Evolutionary conservation across 768 basidiomycete species (phyloP).

Genomic region (Russula foetens): DNA sequence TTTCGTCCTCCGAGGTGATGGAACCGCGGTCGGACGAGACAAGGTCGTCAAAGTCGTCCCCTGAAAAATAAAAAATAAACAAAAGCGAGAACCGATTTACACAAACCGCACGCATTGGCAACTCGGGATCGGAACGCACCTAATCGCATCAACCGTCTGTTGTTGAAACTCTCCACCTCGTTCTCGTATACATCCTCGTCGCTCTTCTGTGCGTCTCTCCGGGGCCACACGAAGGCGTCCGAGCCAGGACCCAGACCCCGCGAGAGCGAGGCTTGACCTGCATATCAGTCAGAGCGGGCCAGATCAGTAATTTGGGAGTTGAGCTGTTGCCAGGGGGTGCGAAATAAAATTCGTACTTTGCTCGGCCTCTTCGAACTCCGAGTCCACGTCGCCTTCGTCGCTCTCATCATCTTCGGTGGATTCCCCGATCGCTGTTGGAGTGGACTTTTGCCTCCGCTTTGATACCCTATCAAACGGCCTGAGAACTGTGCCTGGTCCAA

Average conservation of each 20-base stretch:
- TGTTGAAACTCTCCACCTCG: conserved; percentile 52
- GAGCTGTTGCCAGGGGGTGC: not conserved
- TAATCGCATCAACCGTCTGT: conserved; percentile 67
- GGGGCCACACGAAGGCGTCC: conserved; percentile 79
- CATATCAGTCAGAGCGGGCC: not conserved
- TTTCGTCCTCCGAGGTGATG: conserved; percentile 41
- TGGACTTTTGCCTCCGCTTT: conserved; percentile 31
- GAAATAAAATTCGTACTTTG: conserved; percentile 33
- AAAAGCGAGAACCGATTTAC: not conserved
- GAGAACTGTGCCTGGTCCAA: conserved; percentile 67
- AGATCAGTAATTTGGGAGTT: not conserved
- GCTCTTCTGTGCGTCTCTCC: conserved; percentile 34
- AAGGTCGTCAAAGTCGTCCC: conserved; percentile 56
- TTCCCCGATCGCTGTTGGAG: conserved; percentile 22
- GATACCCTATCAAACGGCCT: conserved; percentile 68
- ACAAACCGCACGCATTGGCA: too few species aligned
- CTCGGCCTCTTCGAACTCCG: conserved; percentile 62
- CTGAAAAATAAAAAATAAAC: conserved; percentile 27
- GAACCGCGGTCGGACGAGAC: conserved; percentile 53
- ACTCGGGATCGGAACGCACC: conserved; percentile 35
- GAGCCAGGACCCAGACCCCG: conserved; percentile 55
- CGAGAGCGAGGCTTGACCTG: conserved; percentile 43
- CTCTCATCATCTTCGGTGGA: conserved; percentile 25
- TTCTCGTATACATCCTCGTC: conserved; percentile 59
- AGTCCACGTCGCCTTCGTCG: conserved; percentile 27